Evolutionary conservation across 169 alveolate genomes (phyloP), one percentile per base, ranked within the genome.

Genomic region (Plasmodium sp.): DNA sequence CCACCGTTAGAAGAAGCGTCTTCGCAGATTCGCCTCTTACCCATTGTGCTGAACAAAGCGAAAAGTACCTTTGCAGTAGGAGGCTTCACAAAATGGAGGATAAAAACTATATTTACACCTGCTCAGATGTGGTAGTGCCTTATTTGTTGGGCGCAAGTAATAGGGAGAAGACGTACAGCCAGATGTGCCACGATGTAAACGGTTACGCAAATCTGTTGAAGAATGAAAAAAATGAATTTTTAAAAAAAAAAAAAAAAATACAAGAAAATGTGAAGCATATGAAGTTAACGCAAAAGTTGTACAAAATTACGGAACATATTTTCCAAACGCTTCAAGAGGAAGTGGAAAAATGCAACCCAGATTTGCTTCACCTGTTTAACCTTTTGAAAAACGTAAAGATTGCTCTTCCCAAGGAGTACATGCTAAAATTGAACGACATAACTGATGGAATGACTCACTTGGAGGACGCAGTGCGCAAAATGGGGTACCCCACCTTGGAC

Each of bases 41-140:
- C 36, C 41, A 48, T 18, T 85, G 93, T 73, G 31, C 27, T 74
- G 31, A 34, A 85, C 72, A 85, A 48, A 39, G 84, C 41, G 81
- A 51, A 16, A 74, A 73, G 39, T 31, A 85, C 36, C 75, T 74
- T 85, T 85, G 93, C 62, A 33, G 51, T 85, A 41, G 27, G 5
- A 73, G 36, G 79, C 41, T 85, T 45, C 80, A 85, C 18, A 54
- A 74, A 54, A 45, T 36, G 79, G 58, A 85, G 51, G 75, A 85
- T 74, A 18, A 22, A 51, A 27, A 85, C 54, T 85, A 85, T 36
- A 85, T 85, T 31, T 36, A 85, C 73, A 85, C 93, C 9, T 85
- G 93, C 48, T 85, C 93, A 74, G 93, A 85, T 48, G 75, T 85
- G 54, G 34, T 85, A 31, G 36, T 85, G 45, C 93, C 93, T 18